phyloP scores from a whole-genome alignment of 352 stramenopile species.

The Pelagophyceae sp. region DNA sequence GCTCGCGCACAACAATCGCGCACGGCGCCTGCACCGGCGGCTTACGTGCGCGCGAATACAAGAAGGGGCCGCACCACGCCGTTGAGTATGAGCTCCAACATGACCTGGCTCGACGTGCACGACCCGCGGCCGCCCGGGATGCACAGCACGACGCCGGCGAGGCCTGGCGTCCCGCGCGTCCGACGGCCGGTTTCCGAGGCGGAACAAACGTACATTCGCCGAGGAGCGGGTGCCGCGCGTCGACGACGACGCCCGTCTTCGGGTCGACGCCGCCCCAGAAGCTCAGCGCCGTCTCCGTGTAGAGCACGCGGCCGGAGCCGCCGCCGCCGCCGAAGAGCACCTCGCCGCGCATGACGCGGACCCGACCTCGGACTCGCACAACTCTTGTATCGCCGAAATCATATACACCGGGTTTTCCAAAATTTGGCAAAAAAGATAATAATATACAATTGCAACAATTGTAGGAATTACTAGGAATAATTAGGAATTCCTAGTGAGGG shows the following conservation, averaged over 20 bases:
- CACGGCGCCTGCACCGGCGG: too few relatives aligned
- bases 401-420: too few relatives aligned
- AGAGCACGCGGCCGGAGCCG: constrained; percentile 9
- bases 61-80: too few relatives aligned
- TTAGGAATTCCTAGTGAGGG: too few relatives aligned
- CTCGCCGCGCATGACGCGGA: not conserved
- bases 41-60: too few relatives aligned
- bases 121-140: constrained; percentile 46
- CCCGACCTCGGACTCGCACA: too few relatives aligned
- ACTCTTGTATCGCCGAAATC: too few relatives aligned
- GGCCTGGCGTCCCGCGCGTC: constrained; percentile 12
- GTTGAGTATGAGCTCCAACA: constrained; percentile 51
- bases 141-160: constrained; percentile 38
- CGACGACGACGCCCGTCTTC: constrained; percentile 40
- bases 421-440: too few relatives aligned
- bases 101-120: constrained; percentile 48
- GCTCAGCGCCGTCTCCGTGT: constrained; percentile 24
- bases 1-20: constrained; percentile 43
- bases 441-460: too few relatives aligned
- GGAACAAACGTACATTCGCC: too few relatives aligned
- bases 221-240: constrained; percentile 41
- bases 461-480: too few relatives aligned
- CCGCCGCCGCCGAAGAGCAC: constrained; percentile 4
- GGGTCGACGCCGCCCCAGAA: constrained; percentile 58
- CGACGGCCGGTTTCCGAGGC: not conserved